Base-by-base conservation (phyloP, 2,329 filamentous ascomycete genomes). In the Xylaria sp. region DNA sequence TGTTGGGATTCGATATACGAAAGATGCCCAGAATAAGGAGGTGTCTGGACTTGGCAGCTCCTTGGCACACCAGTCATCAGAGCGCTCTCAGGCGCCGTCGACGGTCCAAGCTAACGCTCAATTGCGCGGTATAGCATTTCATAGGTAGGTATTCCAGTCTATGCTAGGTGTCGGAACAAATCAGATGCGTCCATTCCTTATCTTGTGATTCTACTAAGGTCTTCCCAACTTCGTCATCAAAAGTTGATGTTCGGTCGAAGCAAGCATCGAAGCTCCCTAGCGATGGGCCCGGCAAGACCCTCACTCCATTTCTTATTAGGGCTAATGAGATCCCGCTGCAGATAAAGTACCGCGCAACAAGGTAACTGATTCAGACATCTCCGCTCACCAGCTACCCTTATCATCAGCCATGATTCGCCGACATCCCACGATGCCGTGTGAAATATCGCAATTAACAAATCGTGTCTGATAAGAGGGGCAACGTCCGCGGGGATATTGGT, bases 321-420 rank as follows among this genome's bases (percentile, higher is more conserved):
- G 55, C 55, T 65, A 61, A 46, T 63, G 23, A 51, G 59, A 57
- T 57, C 25, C n/a, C 59, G 44, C 15, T 34, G 50, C 39, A 57
- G n/a, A 37, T 46, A 62, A 32, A 55, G 52, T 41, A 28, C 37
- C 28, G 34, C 60, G 54, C 23, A 64, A n/a, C 51, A 13, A 23
- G 9, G 41, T 50, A 51, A 57, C 70, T 65, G 73, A 62, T 73
- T 76, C 72, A 72, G 59, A 72, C 71, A 77, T 77, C 75, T 77
- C 75, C 76, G 76, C 72, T 65, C 58, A 57, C 51, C 66, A 57
- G 39, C 66, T 58, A 20, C 37, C 54, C 74, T 76, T 77, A 77
- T 76, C 75, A 70, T 58, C 50, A 37, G 61, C 64, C 60, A 67
- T 76, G 71, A 76, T 76, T 75, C 74, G 74, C 71, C 64, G 58